Evolutionary conservation across 192 early-diverging fungal genomes (phyloP), one percentile per base, ranked within the genome.

Genomic region (Linnemannia exigua): DNA sequence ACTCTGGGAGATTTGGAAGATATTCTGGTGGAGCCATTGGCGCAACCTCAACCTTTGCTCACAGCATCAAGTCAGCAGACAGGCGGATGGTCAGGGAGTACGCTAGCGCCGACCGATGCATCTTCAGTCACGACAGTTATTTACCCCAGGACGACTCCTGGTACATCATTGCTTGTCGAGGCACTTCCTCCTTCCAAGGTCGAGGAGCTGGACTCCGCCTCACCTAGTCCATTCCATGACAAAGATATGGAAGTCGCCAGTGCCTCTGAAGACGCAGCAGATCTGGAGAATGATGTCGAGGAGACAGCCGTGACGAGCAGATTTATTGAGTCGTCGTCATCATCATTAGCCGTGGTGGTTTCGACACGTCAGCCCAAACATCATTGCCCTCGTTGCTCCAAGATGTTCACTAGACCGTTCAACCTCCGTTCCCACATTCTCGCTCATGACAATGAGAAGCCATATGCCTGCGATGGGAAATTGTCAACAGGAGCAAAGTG

Each of bases 371-470:
- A 28, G 15, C 41, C 74, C 28, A 58, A 25, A 22, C 66, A 72
- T 36, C 17, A 22, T 6, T 82, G 80, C 41, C 51, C n/a, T 3
- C 25, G 47, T 9, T 82, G 80, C 41, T 25, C 15, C 2, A 69
- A 61, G 36, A 11, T 5, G 1, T 83, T 72, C 22, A 83, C 81
- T 16, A 58, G 81, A 6, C 81, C 75, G 3, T 83, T 83, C 76
- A 83, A 83, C 22, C 58, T 83, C 0, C 81, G 81, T 15, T 77
- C 75, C 19, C 81, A 83, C 36, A 71, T 77, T 36, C 66, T 77
- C 11, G 66, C 61, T 1, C 81, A 83, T 41, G 63, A 70, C 36
- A 50, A 71, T 12, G 74, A 35, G 41, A 66, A 31, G 38, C 81
- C 81, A 3, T 77, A 74, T 70, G 63, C 36, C 8, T 83, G 81